Evolutionary conservation across 2,329 filamentous ascomycete genomes (phyloP), one percentile per base, ranked within the genome.

Genomic region (Myriosclerotinia curreyana): DNA sequence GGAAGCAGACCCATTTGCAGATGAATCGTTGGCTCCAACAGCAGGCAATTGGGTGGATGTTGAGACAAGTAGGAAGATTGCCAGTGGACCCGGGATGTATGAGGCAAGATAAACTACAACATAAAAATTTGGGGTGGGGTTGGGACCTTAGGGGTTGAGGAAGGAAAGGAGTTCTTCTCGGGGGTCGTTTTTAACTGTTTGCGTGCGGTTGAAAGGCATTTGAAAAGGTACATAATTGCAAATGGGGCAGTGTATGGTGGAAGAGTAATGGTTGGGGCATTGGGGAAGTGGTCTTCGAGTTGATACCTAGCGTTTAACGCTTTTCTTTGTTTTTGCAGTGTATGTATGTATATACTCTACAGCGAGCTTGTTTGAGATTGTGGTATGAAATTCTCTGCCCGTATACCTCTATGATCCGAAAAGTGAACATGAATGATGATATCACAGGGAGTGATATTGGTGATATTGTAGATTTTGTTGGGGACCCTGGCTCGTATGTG

Each of bases 11-110:
- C 90, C 90, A 2, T 93, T 93, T 74, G 89, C 89, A 0, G 90
- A 89, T 73, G 83, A 82, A 53, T 77, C 67, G 0, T 63, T 68
- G n/a, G 55, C 76, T 75, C 81, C 67, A 68, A 74, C 64, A 64
- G 74, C 51, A 56, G 70, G 71, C 1, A 68, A 71, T 65, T 96
- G 91, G 92, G 82, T 83, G 36, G 83, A 86, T 49, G 83, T 96
- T 46, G 84, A 86, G 14, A 80, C 83, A 6, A 78, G 82, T 62
- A 85, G 84, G 76, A 93, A 88, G 77, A 75, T 95, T 69, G 82
- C 90, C 31, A 87, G 85, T 73, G 91, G 8, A 5, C 44, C 44
- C 5, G 44, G 91, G 54, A 90, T 88, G 77, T 96, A 95, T 75
- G 85, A 90, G 71, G 61, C 52, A 38, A 63, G 53, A 49, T 9